Conservation (phyloP, 1,284 basidiomycete genomes). For the Neolentinus lepideus region DNA sequence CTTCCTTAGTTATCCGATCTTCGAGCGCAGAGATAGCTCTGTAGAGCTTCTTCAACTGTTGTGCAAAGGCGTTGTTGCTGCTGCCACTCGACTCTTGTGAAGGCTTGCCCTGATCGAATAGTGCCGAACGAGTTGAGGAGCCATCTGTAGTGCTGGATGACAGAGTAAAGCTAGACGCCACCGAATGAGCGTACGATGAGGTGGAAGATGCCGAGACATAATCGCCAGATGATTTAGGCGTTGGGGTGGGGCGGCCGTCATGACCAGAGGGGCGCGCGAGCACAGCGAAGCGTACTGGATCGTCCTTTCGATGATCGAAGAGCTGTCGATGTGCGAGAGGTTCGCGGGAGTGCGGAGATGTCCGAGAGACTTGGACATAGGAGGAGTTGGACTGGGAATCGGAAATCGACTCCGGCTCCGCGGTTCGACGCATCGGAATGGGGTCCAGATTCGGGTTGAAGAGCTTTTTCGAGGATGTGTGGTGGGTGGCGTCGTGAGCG, state of each 20-base stretch:
- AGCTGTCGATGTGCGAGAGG: slow-evolving; percentile 46
- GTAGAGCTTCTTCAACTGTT: slow-evolving; percentile 77
- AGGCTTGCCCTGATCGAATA: slow-evolving; percentile 41
- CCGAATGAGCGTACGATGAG: slow-evolving; percentile 69
- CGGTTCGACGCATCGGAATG: slow-evolving; percentile 50
- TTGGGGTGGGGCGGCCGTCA: slow-evolving; percentile 31
- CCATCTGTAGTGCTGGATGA: slow-evolving; percentile 67
- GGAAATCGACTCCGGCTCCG: slow-evolving; percentile 55
- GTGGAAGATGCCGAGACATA: slow-evolving; percentile 71
- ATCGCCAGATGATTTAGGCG: slow-evolving; percentile 58
- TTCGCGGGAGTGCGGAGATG: slow-evolving; percentile 25
- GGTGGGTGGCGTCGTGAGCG: slow-evolving; percentile 23
- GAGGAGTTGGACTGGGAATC: slow-evolving; percentile 47
- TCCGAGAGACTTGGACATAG: slow-evolving; percentile 16
- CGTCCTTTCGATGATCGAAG: slow-evolving; percentile 80
- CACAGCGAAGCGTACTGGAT: slow-evolving; percentile 73
- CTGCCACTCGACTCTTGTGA: slow-evolving; percentile 41
- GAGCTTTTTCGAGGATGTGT: slow-evolving; percentile 40
- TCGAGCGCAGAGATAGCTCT: slow-evolving; percentile 70
- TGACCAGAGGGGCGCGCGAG: slow-evolving; percentile 38
- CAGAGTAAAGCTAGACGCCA: slow-evolving; percentile 66
- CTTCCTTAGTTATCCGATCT: slow-evolving; percentile 60
- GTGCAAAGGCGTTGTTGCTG: slow-evolving; percentile 60
- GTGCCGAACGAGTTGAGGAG: slow-evolving; percentile 60
- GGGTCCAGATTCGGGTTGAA: slow-evolving; percentile 68